Evolutionary conservation across 2,329 filamentous ascomycete genomes (phyloP).

Genomic region (Fusarium scirpi): DNA sequence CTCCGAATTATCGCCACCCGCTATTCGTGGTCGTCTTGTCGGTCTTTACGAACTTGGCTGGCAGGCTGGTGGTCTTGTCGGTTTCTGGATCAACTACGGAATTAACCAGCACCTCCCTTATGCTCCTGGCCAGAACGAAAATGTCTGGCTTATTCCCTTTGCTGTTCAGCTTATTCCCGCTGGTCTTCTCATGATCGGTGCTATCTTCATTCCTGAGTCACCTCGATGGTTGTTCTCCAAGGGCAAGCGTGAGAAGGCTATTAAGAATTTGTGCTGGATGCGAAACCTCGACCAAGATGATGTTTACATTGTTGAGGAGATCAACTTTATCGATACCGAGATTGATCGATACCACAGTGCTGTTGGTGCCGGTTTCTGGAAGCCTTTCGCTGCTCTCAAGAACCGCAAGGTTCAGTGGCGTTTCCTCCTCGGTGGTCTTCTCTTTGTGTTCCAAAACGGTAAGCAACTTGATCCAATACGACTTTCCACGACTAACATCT

Average conservation of each 20-base stretch:
- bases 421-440: slow-evolving; percentile 77
- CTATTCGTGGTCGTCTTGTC: slow-evolving; percentile 72
- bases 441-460: slow-evolving; percentile 86
- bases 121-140: slow-evolving; percentile 50
- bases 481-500: slow-evolving; percentile 12
- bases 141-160: slow-evolving; percentile 75
- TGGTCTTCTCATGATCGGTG: slow-evolving; percentile 69
- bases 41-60: slow-evolving; percentile 76
- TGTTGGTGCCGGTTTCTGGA: slow-evolving; percentile 80
- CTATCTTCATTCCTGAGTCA: slow-evolving; percentile 72
- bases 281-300: slow-evolving; percentile 67
- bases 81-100: slow-evolving; percentile 76
- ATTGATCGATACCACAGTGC: slow-evolving; percentile 72
- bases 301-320: slow-evolving; percentile 78
- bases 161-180: slow-evolving; percentile 75
- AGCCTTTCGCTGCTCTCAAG: slow-evolving; percentile 71
- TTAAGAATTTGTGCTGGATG: slow-evolving; percentile 72
- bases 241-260: slow-evolving; percentile 69
- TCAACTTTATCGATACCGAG: slow-evolving; percentile 76
- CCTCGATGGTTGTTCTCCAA: slow-evolving; percentile 77
- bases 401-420: slow-evolving; percentile 73
- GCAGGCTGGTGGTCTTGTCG: slow-evolving; percentile 72
- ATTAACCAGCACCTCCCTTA: slow-evolving; percentile 63
- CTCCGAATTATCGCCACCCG: slow-evolving; percentile 70
- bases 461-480: slow-evolving; percentile 17